Evolutionary conservation across 2,329 filamentous ascomycete species (phyloP).

Genomic region (Beauveria medogensis): DNA sequence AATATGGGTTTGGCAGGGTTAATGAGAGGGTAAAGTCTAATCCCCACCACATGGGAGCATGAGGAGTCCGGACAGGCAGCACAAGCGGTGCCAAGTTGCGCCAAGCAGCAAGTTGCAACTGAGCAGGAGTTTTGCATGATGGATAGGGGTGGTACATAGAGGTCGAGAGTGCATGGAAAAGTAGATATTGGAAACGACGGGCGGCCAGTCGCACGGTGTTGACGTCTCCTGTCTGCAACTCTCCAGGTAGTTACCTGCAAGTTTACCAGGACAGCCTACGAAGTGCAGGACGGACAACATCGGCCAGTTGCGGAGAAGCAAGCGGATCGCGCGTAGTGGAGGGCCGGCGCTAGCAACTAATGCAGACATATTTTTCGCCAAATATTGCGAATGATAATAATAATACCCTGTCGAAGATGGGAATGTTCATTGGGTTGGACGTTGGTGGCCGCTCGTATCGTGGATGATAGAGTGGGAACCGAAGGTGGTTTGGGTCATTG

Average conservation of each 20-base stretch:
- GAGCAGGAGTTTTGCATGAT: background rate
- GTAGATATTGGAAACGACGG: background rate
- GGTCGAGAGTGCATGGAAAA: too few species aligned
- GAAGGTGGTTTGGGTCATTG: background rate
- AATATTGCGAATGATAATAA: background rate
- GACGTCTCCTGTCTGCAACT: background rate
- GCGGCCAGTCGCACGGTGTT: background rate
- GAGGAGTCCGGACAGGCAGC: background rate
- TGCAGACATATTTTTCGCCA: background rate
- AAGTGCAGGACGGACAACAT: too few species aligned
- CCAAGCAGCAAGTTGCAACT: background rate
- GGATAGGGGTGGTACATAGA: background rate
- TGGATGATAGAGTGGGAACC: background rate
- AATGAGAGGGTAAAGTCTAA: background rate
- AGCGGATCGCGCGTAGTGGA: background rate
- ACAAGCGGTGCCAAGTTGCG: background rate
- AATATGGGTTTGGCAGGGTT: too few species aligned
- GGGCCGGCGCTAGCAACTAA: background rate
- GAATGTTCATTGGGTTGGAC: background rate
- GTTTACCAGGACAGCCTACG: too few species aligned
- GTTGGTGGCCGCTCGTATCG: conserved; percentile 1
- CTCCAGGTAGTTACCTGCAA: background rate
- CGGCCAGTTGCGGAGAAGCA: background rate
- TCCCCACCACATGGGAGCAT: background rate
- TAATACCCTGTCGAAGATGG: background rate